Conservation (phyloP, 2,329 filamentous ascomycete species). For the Drechmeria coniospora region DNA sequence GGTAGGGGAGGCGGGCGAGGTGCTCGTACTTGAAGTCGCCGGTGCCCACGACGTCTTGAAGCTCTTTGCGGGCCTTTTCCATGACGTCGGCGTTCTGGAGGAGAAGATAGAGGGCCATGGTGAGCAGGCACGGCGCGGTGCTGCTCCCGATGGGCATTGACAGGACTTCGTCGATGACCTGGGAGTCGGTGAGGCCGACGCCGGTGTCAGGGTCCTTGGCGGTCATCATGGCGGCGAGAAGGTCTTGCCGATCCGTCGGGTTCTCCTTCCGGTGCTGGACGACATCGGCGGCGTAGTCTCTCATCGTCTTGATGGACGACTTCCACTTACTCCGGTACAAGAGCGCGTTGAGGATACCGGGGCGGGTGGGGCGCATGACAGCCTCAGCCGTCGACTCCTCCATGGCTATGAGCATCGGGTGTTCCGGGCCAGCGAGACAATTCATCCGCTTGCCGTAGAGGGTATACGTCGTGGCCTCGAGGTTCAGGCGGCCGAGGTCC, state of each 20-base stretch:
- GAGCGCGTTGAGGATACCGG: slow-evolving; percentile 35
- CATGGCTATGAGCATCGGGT: slow-evolving; percentile 36
- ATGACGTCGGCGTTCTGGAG: slow-evolving; percentile 33
- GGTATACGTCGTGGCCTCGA: slow-evolving; percentile 33
- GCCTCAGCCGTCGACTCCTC: slow-evolving; percentile 39
- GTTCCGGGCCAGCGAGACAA: slow-evolving; percentile 27
- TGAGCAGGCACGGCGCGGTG: slow-evolving; percentile 30
- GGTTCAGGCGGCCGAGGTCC: slow-evolving; percentile 36
- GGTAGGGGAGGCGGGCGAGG: slow-evolving; percentile 33
- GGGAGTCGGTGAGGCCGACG: slow-evolving; percentile 37
- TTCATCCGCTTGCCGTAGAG: slow-evolving; percentile 36
- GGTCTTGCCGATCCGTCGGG: slow-evolving; percentile 39
- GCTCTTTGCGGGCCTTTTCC: slow-evolving; percentile 33
- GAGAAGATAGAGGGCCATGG: slow-evolving; percentile 32
- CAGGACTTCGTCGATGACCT: slow-evolving; percentile 53
- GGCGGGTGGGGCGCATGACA: slow-evolving; percentile 37
- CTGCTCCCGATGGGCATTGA: slow-evolving; percentile 46
- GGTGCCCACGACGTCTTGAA: slow-evolving; percentile 34
- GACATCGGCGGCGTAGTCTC: slow-evolving; percentile 38
- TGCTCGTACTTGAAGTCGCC: slow-evolving; percentile 30
- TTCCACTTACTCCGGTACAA: slow-evolving; percentile 37
- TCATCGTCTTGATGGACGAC: slow-evolving; percentile 35
- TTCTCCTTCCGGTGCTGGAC: slow-evolving; percentile 38
- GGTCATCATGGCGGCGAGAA: slow-evolving; percentile 44
- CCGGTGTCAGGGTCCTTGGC: slow-evolving; percentile 47